phyloP scores from a whole-genome alignment of 768 basidiomycete species.

The Boletales sp. region DNA sequence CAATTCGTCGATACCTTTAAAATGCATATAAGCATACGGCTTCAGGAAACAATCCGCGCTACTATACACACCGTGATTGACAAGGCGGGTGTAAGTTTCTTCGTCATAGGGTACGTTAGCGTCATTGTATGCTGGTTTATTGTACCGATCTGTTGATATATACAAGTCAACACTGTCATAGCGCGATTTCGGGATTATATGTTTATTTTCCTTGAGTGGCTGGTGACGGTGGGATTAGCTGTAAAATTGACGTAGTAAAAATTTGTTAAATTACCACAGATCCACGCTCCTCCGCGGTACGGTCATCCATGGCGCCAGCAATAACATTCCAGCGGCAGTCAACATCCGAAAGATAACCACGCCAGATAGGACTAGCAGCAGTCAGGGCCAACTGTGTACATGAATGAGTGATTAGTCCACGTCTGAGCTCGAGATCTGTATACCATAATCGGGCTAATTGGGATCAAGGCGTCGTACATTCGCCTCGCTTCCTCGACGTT shows the following conservation, averaged over 20 bases:
- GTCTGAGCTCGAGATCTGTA: conserved; percentile 14
- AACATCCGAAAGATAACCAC: conserved; percentile 93
- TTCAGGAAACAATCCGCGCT: neutral
- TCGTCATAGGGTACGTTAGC: conserved; percentile 76
- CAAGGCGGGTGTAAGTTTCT: conserved; percentile 66
- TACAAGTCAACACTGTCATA: conserved; percentile 97
- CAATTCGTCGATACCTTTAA: conserved; percentile 75
- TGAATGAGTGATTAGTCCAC: conserved; percentile 1
- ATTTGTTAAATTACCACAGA: conserved; percentile 50
- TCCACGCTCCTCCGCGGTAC: conserved; percentile 93
- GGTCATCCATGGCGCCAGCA: conserved; percentile 96
- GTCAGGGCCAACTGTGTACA: conserved; percentile 80
- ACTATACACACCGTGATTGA: conserved; percentile 59
- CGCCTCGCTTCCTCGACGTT: conserved; percentile 88
- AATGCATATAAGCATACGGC: neutral
- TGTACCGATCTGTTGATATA: conserved; percentile 80
- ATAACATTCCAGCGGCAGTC: conserved; percentile 99
- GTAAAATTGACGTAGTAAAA: conserved; percentile 4
- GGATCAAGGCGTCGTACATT: conserved; percentile 95
- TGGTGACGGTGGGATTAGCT: conserved; percentile 28
- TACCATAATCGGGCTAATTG: conserved; percentile 94
- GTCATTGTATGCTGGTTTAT: conserved; percentile 94
- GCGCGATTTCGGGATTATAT: conserved; percentile 90
- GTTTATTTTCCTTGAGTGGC: conserved; percentile 75
- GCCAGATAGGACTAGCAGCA: conserved; percentile 92